phyloP scores from a whole-genome alignment of 1,284 basidiomycete species.

The Malassezia globosa region DNA sequence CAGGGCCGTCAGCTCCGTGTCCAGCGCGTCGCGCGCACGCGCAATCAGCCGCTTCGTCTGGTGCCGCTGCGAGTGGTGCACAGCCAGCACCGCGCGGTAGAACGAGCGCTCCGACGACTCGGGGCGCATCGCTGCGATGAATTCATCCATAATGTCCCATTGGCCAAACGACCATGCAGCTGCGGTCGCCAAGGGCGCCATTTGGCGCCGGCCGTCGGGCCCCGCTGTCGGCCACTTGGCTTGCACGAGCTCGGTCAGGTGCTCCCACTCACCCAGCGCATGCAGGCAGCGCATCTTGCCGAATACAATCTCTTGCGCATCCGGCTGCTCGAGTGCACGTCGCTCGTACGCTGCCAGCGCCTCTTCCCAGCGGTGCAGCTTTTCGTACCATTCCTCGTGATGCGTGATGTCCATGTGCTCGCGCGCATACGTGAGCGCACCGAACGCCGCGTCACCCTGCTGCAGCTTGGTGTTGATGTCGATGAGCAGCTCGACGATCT shows the following conservation, averaged over 20 bases:
- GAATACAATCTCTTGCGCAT: conserved; percentile 56
- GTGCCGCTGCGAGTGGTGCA: conserved; percentile 89
- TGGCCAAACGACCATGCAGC: conserved; percentile 93
- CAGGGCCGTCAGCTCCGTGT: conserved; percentile 80
- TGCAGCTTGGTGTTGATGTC: conserved; percentile 94
- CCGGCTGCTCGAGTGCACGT: conserved; percentile 57
- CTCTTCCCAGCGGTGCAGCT: conserved; percentile 91
- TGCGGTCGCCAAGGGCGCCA: conserved; percentile 91
- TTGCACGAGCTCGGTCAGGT: conserved; percentile 73
- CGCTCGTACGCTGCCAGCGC: conserved; percentile 78
- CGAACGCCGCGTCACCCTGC: conserved; percentile 52
- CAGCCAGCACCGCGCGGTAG: conserved; percentile 87
- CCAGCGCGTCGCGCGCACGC: conserved; percentile 84
- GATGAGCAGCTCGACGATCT: conserved; percentile 85
- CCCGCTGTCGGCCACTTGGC: conserved; percentile 76
- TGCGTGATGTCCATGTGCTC: conserved; percentile 60
- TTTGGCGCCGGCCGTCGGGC: conserved; percentile 74
- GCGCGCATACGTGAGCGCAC: conserved; percentile 40
- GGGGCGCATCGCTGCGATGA: conserved; percentile 81
- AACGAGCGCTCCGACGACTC: conserved; percentile 92
- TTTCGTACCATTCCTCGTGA: conserved; percentile 95
- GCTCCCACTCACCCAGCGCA: conserved; percentile 95
- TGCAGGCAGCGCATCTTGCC: conserved; percentile 94
- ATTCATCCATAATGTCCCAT: conserved; percentile 98
- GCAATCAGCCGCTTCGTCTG: conserved; percentile 82